These are phyloP conservation scores for Solanum acaule DNA, from an alignment of 257 asterid genomes.

Conservation along the genomic window DNA sequence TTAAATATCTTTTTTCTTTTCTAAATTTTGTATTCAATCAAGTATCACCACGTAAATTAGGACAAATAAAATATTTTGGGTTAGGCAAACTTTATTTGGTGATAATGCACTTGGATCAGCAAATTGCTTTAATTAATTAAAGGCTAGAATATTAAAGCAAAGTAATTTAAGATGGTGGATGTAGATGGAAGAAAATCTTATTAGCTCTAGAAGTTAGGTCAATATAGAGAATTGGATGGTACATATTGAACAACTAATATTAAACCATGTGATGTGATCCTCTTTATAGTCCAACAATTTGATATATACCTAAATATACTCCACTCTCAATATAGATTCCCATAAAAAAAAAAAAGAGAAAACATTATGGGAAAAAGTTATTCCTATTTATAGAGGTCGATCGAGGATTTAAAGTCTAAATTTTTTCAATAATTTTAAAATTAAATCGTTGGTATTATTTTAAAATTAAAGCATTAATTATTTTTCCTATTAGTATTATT, in stretches of 20 bases:
- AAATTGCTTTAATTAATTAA: background rate
- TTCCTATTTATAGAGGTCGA: background rate
- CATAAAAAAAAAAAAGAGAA: background rate
- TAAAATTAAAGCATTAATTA: background rate
- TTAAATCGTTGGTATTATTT: no score
- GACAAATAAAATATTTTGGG: background rate
- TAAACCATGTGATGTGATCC: background rate
- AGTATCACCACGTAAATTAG: background rate
- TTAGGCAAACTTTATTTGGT: background rate
- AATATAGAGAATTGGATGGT: background rate
- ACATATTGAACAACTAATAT: background rate
- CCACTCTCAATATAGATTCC: background rate
- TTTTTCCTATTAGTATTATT: background rate
- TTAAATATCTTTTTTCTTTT: no score
- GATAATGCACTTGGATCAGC: background rate
- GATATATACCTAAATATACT: background rate
- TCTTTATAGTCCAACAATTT: background rate
- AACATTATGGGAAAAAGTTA: background rate
- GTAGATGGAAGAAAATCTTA: background rate
- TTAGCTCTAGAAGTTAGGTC: background rate
- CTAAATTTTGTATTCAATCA: background rate
- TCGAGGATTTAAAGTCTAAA: no score
- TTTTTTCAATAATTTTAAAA: no score
- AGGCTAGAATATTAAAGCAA: background rate
- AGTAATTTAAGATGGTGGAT: background rate